These are phyloP conservation scores for Clitoria ternatea DNA, from an alignment of 306 rosid genomes.

Conservation along the genomic window DNA sequence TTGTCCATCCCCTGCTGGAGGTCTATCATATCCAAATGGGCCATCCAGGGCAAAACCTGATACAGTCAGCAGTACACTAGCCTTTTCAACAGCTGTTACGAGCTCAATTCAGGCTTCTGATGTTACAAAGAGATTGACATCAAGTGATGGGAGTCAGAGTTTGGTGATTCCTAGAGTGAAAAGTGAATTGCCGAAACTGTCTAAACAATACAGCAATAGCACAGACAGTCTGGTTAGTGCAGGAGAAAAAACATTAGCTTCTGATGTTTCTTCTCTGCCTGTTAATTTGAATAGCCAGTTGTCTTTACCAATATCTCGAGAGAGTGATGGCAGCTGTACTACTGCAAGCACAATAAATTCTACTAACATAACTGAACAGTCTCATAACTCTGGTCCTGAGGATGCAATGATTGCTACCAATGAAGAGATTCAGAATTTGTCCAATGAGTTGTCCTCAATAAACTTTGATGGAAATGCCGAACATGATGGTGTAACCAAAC, in stretches of 20 bases:
- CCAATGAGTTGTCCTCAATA: conserved; percentile 52
- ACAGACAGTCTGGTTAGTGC: conserved; percentile 38
- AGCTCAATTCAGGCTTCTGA: conserved; percentile 50
- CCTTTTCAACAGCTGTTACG: conserved; percentile 60
- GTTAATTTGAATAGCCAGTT: conserved; percentile 38
- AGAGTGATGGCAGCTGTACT: conserved; percentile 48
- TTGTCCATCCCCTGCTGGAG: conserved; percentile 44
- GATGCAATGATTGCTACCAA: conserved; percentile 45
- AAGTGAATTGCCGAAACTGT: conserved; percentile 45
- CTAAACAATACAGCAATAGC: conserved; percentile 43
- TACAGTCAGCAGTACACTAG: conserved; percentile 37
- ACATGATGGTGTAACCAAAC: conserved; percentile 35
- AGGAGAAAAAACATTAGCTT: conserved; percentile 43
- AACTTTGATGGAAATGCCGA: conserved; percentile 42
- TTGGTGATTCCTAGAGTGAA: conserved; percentile 37
- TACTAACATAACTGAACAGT: conserved; percentile 40
- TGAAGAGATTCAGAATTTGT: conserved; percentile 54
- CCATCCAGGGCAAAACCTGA: conserved; percentile 56
- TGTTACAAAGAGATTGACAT: conserved; percentile 41
- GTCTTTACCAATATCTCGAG: conserved; percentile 39
- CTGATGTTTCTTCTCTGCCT: conserved; percentile 40
- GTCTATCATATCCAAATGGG: conserved; percentile 51
- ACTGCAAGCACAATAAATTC: conserved; percentile 38
- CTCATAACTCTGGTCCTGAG: conserved; percentile 48
- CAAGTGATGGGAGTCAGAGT: conserved; percentile 45